Conservation (phyloP, 2,329 filamentous ascomycete genomes). For the Beauveria bassiana region DNA sequence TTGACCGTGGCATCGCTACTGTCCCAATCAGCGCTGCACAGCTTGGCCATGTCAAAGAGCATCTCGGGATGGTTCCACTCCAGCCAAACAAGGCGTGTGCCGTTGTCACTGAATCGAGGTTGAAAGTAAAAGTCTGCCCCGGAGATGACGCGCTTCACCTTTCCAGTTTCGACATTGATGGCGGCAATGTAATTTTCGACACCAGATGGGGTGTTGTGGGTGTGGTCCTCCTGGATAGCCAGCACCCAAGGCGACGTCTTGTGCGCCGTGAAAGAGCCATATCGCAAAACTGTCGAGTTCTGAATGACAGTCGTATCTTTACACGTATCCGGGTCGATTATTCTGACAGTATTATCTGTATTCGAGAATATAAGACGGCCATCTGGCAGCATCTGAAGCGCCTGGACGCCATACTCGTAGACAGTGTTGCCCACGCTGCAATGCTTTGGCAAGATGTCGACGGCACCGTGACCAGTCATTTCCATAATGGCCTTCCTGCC, state of each 20-base stretch:
- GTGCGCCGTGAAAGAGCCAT: slow-evolving; percentile 39
- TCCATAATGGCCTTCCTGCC: slow-evolving; percentile 39
- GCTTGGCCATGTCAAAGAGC: slow-evolving; percentile 36
- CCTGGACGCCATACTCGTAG: slow-evolving; percentile 46
- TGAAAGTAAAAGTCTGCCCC: slow-evolving; percentile 41
- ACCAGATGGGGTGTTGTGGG: slow-evolving; percentile 17
- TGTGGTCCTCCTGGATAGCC: slow-evolving; percentile 43
- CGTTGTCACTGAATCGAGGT: slow-evolving; percentile 36
- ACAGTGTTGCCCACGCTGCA: slow-evolving; percentile 38
- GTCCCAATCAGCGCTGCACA: slow-evolving; percentile 34
- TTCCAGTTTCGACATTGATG: slow-evolving; percentile 29
- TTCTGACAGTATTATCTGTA: slow-evolving; percentile 32
- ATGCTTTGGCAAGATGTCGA: slow-evolving; percentile 34
- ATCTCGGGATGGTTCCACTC: slow-evolving; percentile 43
- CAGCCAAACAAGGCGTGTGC: slow-evolving; percentile 35
- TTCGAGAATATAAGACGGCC: slow-evolving; percentile 40
- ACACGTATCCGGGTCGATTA: slow-evolving; percentile 30
- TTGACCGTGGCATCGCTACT: slow-evolving; percentile 17
- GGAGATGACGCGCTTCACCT: slow-evolving; percentile 26
- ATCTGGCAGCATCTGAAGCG: slow-evolving; percentile 31
- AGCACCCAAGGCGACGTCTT: slow-evolving; percentile 34
- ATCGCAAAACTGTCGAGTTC: slow-evolving; percentile 28
- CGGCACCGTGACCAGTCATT: slow-evolving; percentile 28
- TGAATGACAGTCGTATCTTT: slow-evolving; percentile 26
- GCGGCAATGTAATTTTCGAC: slow-evolving; percentile 25